Percentiles rank a stretch among this genome's conserved stretches.
Conservation (phyloP, 768 basidiomycete genomes). For the Auriscalpium orientale region DNA sequence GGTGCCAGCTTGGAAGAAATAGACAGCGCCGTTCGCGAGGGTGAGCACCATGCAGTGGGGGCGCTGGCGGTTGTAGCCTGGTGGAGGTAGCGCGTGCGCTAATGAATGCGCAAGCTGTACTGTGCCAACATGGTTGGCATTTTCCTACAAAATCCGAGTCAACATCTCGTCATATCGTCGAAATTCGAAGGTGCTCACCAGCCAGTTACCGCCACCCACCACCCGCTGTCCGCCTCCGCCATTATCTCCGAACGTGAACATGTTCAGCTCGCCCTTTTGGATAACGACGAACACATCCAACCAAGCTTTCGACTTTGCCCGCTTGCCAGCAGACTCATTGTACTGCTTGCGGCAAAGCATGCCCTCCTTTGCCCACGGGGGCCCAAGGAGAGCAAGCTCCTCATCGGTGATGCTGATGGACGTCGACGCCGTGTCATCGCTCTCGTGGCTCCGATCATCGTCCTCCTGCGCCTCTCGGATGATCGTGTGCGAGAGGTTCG, state of each 20-base stretch:
- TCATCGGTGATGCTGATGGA: constrained; percentile 89
- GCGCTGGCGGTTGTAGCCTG: constrained; percentile 85
- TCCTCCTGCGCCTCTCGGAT: constrained; percentile 92
- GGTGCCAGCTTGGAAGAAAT: constrained; percentile 97
- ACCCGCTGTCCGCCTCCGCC: constrained; percentile 52
- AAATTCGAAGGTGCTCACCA: constrained; percentile 50
- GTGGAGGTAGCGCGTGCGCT: constrained; percentile 80
- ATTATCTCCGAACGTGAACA: constrained; percentile 89
- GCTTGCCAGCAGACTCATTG: constrained; percentile 78
- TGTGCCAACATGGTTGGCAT: constrained; percentile 78
- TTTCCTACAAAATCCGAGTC: constrained; percentile 46
- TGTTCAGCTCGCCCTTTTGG: constrained; percentile 86
- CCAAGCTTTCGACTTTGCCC: constrained; percentile 88
- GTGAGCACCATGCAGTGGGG: constrained; percentile 95
- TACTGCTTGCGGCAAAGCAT: constrained; percentile 93
- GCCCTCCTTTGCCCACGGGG: constrained; percentile 99
- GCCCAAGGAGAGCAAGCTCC: constrained; percentile 88
- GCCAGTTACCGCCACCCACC: constrained; percentile 97
- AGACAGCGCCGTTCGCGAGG: constrained; percentile 81
- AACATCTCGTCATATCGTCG: constrained; percentile 5
- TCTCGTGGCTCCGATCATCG: constrained; percentile 69
- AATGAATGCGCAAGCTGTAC: constrained; percentile 83
- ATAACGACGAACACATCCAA: constrained; percentile 94
- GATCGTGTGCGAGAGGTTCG: constrained; percentile 91
- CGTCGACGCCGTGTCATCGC: constrained; percentile 57